Evolutionary conservation across 345 rosid genomes (phyloP), one percentile per base, ranked within the genome.

Genomic region (Anastatica hierochuntica): DNA sequence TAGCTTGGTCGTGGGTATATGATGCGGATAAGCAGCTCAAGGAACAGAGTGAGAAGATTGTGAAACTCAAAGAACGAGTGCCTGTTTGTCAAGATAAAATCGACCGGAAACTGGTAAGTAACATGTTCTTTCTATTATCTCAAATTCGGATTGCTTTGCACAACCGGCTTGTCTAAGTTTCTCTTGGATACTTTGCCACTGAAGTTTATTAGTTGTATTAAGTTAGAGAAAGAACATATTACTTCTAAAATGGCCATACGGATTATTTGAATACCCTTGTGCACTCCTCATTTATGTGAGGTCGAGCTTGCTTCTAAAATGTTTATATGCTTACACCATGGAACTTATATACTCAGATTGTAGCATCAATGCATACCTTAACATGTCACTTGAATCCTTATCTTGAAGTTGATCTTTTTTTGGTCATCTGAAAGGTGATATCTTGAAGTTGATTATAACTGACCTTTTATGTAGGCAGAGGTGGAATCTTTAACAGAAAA

Each of bases 1-100:
- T 92, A 38, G 98, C 98, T 31, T 92, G 98, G 98, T 77, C 95
- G 7, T 86, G 84, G 90, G 95, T 86, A 18, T 90, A 82, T 58
- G 72, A 74, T 65, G 79, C 76, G 37, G 96, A 90, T 56, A 65
- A 54, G 78, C 74, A 78, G 63, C 72, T 86, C 36, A 57, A 59
- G 56, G 84, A 79, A 37, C 83, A 81, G 57, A 49, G 23, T 43
- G 51, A 44, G 50, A 78, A 65, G 61, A 67, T 90, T 60, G 69
- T 62, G n/a, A n/a, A n/a, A n/a, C n/a, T n/a, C n/a, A n/a, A n/a
- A n/a, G n/a, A n/a, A n/a, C n/a, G n/a, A n/a, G n/a, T n/a, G n/a
- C n/a, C n/a, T n/a, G n/a, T n/a, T n/a, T n/a, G n/a, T n/a, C n/a
- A n/a, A n/a, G n/a, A n/a, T n/a, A n/a, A n/a, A n/a, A n/a, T n/a